Conservation (phyloP, 129 eudicot genomes). For the Flaveria bidentis region DNA sequence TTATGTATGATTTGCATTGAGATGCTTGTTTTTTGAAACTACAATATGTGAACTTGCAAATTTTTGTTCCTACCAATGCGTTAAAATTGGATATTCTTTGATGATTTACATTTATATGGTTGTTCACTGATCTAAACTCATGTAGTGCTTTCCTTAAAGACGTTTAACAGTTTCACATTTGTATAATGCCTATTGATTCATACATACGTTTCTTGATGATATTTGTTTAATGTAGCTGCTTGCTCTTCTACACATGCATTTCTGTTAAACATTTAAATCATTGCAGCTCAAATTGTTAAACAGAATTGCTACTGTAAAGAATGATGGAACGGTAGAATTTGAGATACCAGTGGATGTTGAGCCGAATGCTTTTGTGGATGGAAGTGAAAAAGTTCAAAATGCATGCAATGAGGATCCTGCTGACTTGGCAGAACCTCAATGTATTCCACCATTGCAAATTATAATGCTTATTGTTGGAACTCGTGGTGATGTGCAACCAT, state of each 20-base stretch:
- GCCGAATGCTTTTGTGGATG: constrained; percentile 43
- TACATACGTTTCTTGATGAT: constrained; percentile 15
- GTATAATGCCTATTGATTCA: neutral
- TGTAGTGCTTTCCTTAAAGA: neutral
- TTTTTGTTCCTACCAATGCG: constrained; percentile 3
- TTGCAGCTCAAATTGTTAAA: constrained; percentile 96
- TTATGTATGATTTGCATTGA: constrained; percentile 1
- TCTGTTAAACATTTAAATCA: constrained; percentile 46
- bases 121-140: neutral
- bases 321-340: constrained; percentile 96
- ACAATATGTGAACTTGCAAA: neutral
- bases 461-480: constrained; percentile 97
- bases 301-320: constrained; percentile 95
- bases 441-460: constrained; percentile 82
- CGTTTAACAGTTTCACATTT: neutral
- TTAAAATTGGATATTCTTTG: constrained; percentile 2
- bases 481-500: constrained; percentile 99
- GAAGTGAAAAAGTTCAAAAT: constrained; percentile 41
- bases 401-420: constrained; percentile 61
- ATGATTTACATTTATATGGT: constrained; percentile 3
- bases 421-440: constrained; percentile 66
- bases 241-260: constrained; percentile 24
- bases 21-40: neutral
- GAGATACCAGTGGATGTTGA: constrained; percentile 83
- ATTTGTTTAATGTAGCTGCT: neutral